A percentile compares a stretch with the other conserved stretches of the same genome.
These are phyloP conservation scores for Verbascum thapsus DNA, from an alignment of 257 asterid genomes.

Conservation along the genomic window DNA sequence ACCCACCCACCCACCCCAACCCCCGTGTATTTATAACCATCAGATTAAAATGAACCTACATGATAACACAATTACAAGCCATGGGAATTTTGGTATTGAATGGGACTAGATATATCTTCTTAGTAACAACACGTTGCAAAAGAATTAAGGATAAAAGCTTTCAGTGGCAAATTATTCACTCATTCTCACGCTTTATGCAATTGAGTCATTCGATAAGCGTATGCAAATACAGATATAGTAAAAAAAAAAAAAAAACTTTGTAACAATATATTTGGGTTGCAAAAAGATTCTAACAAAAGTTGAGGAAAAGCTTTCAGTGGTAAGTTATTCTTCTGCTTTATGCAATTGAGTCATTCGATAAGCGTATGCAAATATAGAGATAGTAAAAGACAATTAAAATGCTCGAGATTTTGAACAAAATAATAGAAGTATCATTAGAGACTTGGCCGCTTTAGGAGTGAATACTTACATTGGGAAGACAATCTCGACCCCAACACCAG, in stretches of 20 bases:
- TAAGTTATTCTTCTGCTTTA: conserved; percentile 8
- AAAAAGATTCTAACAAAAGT: no score
- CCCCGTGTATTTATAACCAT: no score
- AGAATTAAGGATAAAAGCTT: no score
- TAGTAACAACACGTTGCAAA: no score
- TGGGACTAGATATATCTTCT: no score
- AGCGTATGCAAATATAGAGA: conserved; percentile 6
- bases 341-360: conserved; percentile 14
- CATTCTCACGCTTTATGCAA: conserved; percentile 10
- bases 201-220: conserved; percentile 6
- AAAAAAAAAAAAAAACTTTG: conserved; percentile 8
- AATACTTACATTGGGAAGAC: conserved; percentile 90
- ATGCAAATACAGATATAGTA: conserved; percentile 1
- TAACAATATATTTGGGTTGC: no score
- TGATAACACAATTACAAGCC: no score
- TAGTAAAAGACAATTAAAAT: conserved; percentile 3
- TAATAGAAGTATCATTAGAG: conserved; percentile 12
- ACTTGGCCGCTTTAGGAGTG: conserved; percentile 3
- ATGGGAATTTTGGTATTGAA: no score
- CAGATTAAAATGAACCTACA: no score
- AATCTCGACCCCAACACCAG: conserved; percentile 95
- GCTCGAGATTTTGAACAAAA: conserved; percentile 16
- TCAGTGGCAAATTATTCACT: conserved; percentile 11
- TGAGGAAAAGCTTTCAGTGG: not conserved
- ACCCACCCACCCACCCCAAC: no score